phyloP scores from a whole-genome alignment of 768 basidiomycete genomes.

The Leucocoprinus birnbaumii region DNA sequence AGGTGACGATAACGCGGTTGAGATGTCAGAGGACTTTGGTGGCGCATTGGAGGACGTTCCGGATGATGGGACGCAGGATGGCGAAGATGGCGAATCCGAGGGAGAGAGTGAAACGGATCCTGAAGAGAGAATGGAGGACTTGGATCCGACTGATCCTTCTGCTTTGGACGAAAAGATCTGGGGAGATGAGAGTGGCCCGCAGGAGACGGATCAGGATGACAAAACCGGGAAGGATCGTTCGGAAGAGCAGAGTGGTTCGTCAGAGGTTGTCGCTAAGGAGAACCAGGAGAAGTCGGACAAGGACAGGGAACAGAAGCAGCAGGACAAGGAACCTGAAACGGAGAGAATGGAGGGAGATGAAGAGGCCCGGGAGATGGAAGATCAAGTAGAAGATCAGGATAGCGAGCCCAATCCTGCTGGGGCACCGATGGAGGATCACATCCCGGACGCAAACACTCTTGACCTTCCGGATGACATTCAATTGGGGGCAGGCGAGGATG shows the following conservation, averaged over 20 bases:
- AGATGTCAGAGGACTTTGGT: conserved; percentile 89
- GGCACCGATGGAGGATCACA: conserved; percentile 69
- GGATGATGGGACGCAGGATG: conserved; percentile 50
- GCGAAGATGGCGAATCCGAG: conserved; percentile 45
- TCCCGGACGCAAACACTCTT: conserved; percentile 78
- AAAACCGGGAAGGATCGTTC: conserved; percentile 63
- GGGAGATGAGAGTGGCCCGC: conserved; percentile 76
- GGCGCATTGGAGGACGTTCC: conserved; percentile 84
- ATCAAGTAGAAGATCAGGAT: conserved; percentile 34
- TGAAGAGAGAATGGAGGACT: conserved; percentile 81
- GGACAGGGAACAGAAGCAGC: conserved; percentile 16
- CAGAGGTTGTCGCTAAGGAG: conserved; percentile 83
- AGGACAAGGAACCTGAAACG: conserved; percentile 8
- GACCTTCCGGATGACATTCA: conserved; percentile 90
- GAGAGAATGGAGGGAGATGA: conserved; percentile 10
- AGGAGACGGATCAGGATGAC: conserved; percentile 48
- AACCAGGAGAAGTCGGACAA: conserved; percentile 35
- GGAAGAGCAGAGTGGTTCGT: conserved; percentile 40
- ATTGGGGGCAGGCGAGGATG: conserved; percentile 45
- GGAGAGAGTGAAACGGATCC: conserved; percentile 57
- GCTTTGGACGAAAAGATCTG: conserved; percentile 96
- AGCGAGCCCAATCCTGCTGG: conserved; percentile 49
- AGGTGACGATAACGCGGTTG: conserved; percentile 76
- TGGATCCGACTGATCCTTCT: conserved; percentile 80
- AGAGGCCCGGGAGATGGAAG: conserved; percentile 17